A percentile compares a stretch with the other conserved stretches of the same genome.
These are phyloP conservation scores for Parathielavia appendiculata DNA, from an alignment of 495 filamentous ascomycete species.

Conservation along the genomic window DNA sequence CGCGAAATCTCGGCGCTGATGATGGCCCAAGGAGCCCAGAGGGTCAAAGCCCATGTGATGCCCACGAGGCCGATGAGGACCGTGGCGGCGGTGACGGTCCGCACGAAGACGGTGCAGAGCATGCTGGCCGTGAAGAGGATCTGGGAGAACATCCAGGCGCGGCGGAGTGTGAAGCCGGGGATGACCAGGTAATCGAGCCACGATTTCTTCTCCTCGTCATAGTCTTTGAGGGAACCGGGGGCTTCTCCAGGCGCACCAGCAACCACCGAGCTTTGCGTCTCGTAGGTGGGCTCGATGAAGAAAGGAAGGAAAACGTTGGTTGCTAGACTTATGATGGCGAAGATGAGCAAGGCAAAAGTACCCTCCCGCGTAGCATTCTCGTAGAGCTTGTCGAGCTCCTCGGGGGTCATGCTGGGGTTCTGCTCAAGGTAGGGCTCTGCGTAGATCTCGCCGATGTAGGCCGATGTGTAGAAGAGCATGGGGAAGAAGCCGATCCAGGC, in stretches of 20 bases:
- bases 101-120: conserved; percentile 75
- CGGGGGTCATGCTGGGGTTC: conserved; percentile 68
- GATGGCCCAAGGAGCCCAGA: conserved; percentile 90
- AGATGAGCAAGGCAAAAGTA: conserved; percentile 81
- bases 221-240: conserved; percentile 25
- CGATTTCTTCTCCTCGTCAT: conserved; percentile 32
- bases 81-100: conserved; percentile 58
- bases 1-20: conserved; percentile 82
- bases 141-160: conserved; percentile 78
- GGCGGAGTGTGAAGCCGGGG: conserved; percentile 73
- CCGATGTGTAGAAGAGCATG: conserved; percentile 88
- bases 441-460: conserved; percentile 86
- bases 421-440: conserved; percentile 70
- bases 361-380: conserved; percentile 76
- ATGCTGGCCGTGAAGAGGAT: conserved; percentile 72
- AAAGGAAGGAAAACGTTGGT: conserved; percentile 78
- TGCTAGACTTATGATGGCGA: conserved; percentile 72
- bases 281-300: conserved; percentile 71
- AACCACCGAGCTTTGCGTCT: conserved; percentile 32
- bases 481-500: conserved; percentile 96
- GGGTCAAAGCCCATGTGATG: conserved; percentile 80
- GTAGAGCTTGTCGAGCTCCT: conserved; percentile 70
- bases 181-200: conserved; percentile 60
- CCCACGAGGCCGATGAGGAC: conserved; percentile 72
- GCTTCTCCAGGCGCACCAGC: conserved; percentile 22